Conservation (phyloP, 2,329 filamentous ascomycete species). For the Trichoderma gracile region DNA sequence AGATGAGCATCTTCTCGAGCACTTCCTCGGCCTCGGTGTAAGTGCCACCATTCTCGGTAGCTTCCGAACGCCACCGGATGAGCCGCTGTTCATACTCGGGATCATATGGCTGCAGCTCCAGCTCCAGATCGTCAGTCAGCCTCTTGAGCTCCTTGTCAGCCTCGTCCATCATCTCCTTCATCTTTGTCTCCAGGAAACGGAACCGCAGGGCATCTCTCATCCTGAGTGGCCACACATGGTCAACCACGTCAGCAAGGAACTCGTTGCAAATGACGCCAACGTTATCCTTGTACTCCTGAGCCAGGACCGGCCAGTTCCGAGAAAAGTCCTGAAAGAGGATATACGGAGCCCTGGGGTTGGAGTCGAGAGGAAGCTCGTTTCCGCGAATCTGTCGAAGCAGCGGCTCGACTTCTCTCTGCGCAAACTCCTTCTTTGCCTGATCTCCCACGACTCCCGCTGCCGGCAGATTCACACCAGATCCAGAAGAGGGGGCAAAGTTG, state of each 20-base stretch:
- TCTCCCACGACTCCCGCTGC: constrained; percentile 38
- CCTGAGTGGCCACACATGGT: constrained; percentile 51
- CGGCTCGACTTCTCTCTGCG: constrained; percentile 50
- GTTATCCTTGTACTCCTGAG: constrained; percentile 56
- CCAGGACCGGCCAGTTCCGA: constrained; percentile 53
- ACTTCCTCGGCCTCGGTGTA: constrained; percentile 56
- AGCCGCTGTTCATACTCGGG: constrained; percentile 55
- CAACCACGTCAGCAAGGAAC: constrained; percentile 53
- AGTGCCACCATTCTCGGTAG: constrained; percentile 46
- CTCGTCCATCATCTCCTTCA: constrained; percentile 49
- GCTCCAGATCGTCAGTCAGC: constrained; percentile 52
- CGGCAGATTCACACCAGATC: constrained; percentile 34
- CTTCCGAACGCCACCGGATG: constrained; percentile 47
- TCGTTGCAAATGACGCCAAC: constrained; percentile 56
- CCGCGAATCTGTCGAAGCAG: constrained; percentile 53
- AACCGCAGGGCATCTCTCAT: constrained; percentile 54
- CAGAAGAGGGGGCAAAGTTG: constrained; percentile 41
- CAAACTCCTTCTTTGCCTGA: constrained; percentile 50
- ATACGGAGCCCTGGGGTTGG: constrained; percentile 54
- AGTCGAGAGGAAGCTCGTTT: constrained; percentile 55
- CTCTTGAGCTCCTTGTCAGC: constrained; percentile 50
- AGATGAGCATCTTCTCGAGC: constrained; percentile 57
- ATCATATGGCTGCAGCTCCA: constrained; percentile 56
- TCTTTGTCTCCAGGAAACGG: constrained; percentile 52
- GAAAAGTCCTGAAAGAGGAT: constrained; percentile 57